Evolutionary conservation across 345 rosid species (phyloP).

Genomic region (Salix caprea): DNA sequence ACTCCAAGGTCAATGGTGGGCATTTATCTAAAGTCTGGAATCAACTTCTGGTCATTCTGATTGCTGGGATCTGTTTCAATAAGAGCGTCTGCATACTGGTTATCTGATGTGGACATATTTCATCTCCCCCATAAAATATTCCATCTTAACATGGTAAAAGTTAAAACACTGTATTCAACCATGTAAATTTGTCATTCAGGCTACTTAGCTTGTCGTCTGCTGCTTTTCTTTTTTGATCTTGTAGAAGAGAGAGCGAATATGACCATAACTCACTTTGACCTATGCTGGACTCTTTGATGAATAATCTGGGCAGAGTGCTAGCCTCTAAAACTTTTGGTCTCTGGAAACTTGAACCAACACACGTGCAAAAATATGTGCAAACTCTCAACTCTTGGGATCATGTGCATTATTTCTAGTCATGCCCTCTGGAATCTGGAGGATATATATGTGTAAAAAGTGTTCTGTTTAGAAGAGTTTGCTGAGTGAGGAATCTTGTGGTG

Average conservation of each 20-base stretch:
- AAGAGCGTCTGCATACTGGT: too few relatives aligned
- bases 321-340: neutral
- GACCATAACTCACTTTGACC: neutral
- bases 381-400: neutral
- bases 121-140: neutral
- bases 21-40: too few relatives aligned
- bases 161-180: too few relatives aligned
- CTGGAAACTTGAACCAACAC: neutral
- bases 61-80: too few relatives aligned
- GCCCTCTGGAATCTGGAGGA: neutral
- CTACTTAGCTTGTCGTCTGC: too few relatives aligned
- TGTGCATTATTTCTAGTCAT: neutral
- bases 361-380: too few relatives aligned
- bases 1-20: too few relatives aligned
- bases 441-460: neutral
- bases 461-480: neutral
- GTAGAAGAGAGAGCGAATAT: too few relatives aligned
- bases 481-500: neutral
- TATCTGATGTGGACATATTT: neutral
- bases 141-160: too few relatives aligned
- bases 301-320: neutral
- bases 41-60: too few relatives aligned
- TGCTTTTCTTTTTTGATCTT: too few relatives aligned
- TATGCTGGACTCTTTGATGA: neutral
- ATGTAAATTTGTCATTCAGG: too few relatives aligned